Evolutionary conservation across 2,329 filamentous ascomycete genomes (phyloP), one percentile per base, ranked within the genome.

Genomic region (Fusarium marasasianum): DNA sequence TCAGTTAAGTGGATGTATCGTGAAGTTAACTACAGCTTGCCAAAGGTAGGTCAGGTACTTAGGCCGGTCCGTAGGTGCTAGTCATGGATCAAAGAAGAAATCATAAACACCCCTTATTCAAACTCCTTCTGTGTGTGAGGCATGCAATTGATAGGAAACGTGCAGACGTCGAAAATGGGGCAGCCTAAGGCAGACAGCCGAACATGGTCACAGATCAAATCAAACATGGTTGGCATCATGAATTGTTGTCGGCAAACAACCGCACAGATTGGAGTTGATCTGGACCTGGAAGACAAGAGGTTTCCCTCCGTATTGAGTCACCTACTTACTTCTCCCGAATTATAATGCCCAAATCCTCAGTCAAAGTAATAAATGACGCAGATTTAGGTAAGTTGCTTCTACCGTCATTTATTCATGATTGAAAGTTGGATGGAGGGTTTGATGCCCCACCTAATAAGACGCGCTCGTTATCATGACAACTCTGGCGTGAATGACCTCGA

Each of bases 391-490:
- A 45, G 44, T 51, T 50, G 40, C 44, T 47, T 51, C 53, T 63
- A 40, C 47, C 26, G 26, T 60, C 38, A 60, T 72, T 59, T 53
- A 50, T 69, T 51, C 54, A 33, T 50, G 50, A 59, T 55, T 33
- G 20, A 73, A 58, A 48, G 43, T 43, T 40, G 50, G 50, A 31
- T 37, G 50, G 58, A 66, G 64, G 61, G 33, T 58, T 67, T 67
- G 20, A 57, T 61, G 66, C 76, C 69, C 71, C 73, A 65, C 74
- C 61, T 67, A 61, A 45, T 67, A 61, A 45, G 41, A 56, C 38
- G 24, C 38, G 50, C 56, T 73, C 61, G 66, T 38, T 72, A 51
- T 73, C 73, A 70, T 73, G 58, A 73, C 63, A 61, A 61, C 72
- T 64, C 37, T n/a, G 8, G 31, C 29, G 44, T 54, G 31, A 41